Evolutionary conservation across 164 flowering plant genomes (phyloP).

Genomic region (Malania oleifera): DNA sequence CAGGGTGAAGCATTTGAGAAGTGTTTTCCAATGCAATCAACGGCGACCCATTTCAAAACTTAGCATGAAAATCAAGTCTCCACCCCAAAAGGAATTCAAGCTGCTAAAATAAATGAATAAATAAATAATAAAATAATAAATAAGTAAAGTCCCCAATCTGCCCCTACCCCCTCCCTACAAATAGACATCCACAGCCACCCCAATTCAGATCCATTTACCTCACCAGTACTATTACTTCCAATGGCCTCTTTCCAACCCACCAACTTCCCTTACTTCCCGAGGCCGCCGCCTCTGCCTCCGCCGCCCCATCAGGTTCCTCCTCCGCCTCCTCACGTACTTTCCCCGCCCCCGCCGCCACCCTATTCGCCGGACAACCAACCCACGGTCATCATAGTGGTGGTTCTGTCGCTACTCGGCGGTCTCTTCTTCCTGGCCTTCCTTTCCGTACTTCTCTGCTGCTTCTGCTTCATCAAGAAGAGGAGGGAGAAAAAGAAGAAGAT

Average conservation of each 20-base stretch:
- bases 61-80: constrained; percentile 38
- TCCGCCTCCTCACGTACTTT: constrained; percentile 13
- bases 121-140: too few relatives aligned
- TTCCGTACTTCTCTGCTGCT: constrained; percentile 25
- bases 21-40: constrained; percentile 47
- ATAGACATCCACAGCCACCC: constrained; percentile 9
- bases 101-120: background rate
- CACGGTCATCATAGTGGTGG: constrained; percentile 33
- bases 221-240: constrained; percentile 14
- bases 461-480: constrained; percentile 29
- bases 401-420: constrained; percentile 42
- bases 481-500: constrained; percentile 21
- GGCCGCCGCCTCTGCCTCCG: background rate
- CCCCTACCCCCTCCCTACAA: constrained; percentile 13
- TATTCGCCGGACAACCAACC: constrained; percentile 17
- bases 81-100: background rate
- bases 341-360: constrained; percentile 17
- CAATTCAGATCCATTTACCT: constrained; percentile 4
- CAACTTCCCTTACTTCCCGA: too few relatives aligned
- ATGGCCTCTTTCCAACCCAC: constrained; percentile 19
- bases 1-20: constrained; percentile 10
- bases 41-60: constrained; percentile 16
- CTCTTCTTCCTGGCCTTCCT: constrained; percentile 29
- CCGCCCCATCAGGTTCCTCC: constrained; percentile 7
- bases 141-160: too few relatives aligned